phyloP scores from a whole-genome alignment of 176 grass and related monocot species.

The Ananas comosus region DNA sequence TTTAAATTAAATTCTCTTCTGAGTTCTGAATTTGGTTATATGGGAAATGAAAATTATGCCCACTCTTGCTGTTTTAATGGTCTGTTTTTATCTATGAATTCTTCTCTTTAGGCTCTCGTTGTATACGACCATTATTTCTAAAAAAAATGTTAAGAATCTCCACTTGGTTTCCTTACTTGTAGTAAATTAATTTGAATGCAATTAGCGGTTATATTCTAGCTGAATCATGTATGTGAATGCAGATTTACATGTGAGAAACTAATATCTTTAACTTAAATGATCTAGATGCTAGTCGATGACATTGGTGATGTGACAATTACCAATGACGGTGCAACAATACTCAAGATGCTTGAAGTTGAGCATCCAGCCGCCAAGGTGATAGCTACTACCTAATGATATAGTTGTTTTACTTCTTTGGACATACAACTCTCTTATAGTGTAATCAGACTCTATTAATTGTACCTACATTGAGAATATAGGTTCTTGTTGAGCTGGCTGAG shows the following conservation, averaged over 20 bases:
- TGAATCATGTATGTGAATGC: not conserved
- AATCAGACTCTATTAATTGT: conserved; percentile 4
- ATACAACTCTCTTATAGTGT: not conserved
- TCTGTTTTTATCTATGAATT: too few relatives aligned
- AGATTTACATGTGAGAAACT: not conserved
- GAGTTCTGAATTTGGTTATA: too few relatives aligned
- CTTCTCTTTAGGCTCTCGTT: too few relatives aligned
- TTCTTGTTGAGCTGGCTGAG: conserved; percentile 98
- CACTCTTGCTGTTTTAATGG: too few relatives aligned
- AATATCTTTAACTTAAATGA: conserved; percentile 12
- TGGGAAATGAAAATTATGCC: too few relatives aligned
- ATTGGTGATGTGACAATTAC: conserved; percentile 96
- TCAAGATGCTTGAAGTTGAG: conserved; percentile 95
- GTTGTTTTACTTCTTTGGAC: not conserved
- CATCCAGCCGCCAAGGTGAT: conserved; percentile 86
- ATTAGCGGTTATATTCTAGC: not conserved
- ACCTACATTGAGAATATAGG: conserved; percentile 30
- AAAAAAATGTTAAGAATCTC: too few relatives aligned
- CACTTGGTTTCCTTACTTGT: not conserved
- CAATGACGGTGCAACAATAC: conserved; percentile 94
- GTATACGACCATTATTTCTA: too few relatives aligned
- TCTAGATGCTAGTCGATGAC: conserved; percentile 93
- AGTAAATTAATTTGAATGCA: not conserved
- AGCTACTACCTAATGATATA: not conserved
- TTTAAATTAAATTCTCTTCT: too few relatives aligned